Conservation (phyloP, 1,284 basidiomycete genomes). For the Sanghuangporus sanghuang region DNA sequence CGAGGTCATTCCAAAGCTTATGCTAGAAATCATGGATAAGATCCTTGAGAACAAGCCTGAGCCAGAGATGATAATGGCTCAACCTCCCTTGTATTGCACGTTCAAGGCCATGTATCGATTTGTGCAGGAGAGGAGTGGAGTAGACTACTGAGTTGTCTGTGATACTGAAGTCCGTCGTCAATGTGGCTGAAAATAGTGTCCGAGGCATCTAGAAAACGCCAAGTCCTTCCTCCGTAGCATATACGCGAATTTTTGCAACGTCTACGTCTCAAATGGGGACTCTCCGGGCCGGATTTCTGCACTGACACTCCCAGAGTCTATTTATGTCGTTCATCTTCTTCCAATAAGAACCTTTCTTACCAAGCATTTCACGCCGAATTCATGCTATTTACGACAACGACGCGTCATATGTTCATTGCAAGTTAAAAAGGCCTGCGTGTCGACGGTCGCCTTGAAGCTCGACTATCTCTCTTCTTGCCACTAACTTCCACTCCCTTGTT, state of each 20-base stretch:
- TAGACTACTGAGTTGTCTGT: conserved; percentile 34
- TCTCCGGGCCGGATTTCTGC: neutral
- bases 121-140: neutral
- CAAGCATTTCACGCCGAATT: neutral
- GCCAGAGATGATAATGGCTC: conserved; percentile 28
- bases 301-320: neutral
- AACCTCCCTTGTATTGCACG: conserved; percentile 25
- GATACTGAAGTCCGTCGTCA: too few relatives aligned
- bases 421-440: neutral
- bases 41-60: conserved; percentile 53
- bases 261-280: too few relatives aligned
- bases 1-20: conserved; percentile 66
- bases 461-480: neutral
- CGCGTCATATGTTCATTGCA: neutral
- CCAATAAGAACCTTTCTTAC: neutral
- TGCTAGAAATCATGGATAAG: conserved; percentile 54
- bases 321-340: neutral
- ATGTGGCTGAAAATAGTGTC: too few relatives aligned
- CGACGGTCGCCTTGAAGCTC: neutral
- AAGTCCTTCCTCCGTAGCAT: too few relatives aligned
- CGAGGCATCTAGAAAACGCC: too few relatives aligned
- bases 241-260: too few relatives aligned
- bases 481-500: neutral
- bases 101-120: conserved; percentile 11
- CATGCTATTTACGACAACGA: neutral